Percentiles rank a stretch among this genome's conserved stretches.
phyloP scores from a whole-genome alignment of 1,139 yeast species.

The Magnusiomyces sp. region DNA sequence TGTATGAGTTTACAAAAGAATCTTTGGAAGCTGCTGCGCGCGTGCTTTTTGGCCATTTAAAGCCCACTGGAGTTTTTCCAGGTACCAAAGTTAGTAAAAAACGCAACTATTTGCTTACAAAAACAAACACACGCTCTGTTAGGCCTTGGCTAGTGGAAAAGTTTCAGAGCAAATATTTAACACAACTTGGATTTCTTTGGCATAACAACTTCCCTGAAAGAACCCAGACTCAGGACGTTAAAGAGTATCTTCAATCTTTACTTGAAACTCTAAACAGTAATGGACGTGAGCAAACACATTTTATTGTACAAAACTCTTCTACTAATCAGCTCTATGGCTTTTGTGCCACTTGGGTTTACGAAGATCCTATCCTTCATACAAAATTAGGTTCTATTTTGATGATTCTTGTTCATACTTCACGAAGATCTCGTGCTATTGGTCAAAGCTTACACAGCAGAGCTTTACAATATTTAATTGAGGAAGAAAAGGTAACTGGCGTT shows the following conservation, averaged over 20 bases:
- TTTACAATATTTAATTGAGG: constrained; percentile 42
- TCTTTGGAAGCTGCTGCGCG: constrained; percentile 45
- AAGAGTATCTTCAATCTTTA: no score
- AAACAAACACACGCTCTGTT: no score
- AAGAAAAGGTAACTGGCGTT: constrained; percentile 37
- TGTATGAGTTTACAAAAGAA: constrained; percentile 51
- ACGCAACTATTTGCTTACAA: no score
- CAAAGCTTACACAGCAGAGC: constrained; percentile 50
- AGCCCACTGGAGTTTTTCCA: constrained; percentile 51
- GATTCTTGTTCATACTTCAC: constrained; percentile 48
- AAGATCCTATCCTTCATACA: constrained; percentile 24
- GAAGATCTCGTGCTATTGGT: constrained; percentile 52
- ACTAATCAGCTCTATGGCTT: constrained; percentile 50
- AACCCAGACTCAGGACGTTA: no score
- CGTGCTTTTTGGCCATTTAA: constrained; percentile 47
- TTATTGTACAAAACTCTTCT: constrained; percentile 53
- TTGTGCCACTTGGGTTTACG: constrained; percentile 47
- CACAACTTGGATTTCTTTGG: no score
- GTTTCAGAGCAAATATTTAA: no score
- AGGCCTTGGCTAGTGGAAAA: no score
- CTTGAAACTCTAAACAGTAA: not conserved
- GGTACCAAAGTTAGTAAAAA: no score
- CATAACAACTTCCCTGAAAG: no score
- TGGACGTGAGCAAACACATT: constrained; percentile 33
- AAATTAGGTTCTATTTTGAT: constrained; percentile 40